A percentile compares a stretch with the other conserved stretches of the same genome.
phyloP scores from a whole-genome alignment of 2,329 filamentous ascomycete species.

The Thyridium curvatum region DNA sequence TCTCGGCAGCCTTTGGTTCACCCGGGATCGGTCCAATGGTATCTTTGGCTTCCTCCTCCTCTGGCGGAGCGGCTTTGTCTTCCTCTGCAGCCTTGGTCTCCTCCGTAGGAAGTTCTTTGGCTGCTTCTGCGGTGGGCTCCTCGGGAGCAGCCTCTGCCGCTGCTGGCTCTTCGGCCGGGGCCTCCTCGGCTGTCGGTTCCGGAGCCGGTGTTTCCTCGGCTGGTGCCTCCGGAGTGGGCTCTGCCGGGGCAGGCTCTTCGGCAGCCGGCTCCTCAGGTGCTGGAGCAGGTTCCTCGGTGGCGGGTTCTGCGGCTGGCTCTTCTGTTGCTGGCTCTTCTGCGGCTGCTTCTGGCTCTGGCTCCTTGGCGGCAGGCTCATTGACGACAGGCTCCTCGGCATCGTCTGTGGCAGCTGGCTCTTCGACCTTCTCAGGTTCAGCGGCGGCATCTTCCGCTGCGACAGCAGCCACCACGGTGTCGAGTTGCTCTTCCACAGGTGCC shows the following conservation, averaged over 20 bases:
- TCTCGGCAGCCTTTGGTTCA: slow-evolving; percentile 4
- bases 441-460: too few species aligned
- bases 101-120: not conserved
- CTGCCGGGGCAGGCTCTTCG: slow-evolving; percentile 1
- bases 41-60: slow-evolving; percentile 11
- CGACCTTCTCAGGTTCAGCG: too few species aligned
- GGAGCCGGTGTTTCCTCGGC: not conserved
- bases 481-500: not conserved
- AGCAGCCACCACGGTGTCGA: too few species aligned
- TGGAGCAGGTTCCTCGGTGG: not conserved
- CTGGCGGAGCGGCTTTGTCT: slow-evolving; percentile 1
- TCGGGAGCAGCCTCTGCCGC: slow-evolving; percentile 22
- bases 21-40: slow-evolving; percentile 9
- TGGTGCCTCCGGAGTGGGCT: too few species aligned
- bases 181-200: slow-evolving; percentile 7
- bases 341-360: too few species aligned
- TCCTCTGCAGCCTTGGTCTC: not conserved
- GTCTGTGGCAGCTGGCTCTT: too few species aligned
- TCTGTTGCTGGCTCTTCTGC: too few species aligned
- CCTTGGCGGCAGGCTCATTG: too few species aligned
- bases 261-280: slow-evolving; percentile 3
- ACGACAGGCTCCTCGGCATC: too few species aligned
- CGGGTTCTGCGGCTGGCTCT: not conserved
- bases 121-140: slow-evolving; percentile 19
- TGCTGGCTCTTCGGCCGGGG: slow-evolving; percentile 15